Evolutionary conservation across 805 yeast species (phyloP), one percentile per base, ranked within the genome.

Genomic region (Kuraishia hungarica): DNA sequence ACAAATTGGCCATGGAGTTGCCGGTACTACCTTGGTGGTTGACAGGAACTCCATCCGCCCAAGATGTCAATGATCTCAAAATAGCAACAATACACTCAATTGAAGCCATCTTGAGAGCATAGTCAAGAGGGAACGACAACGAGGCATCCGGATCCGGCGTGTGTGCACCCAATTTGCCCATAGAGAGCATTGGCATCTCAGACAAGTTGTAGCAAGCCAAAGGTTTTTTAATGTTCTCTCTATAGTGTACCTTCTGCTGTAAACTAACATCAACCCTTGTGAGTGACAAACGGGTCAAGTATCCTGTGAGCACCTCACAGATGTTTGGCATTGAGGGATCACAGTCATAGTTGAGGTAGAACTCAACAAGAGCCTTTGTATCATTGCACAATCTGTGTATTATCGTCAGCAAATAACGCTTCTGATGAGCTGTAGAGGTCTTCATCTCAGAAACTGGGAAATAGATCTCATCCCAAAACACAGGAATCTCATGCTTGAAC

Each of bases 261-360:
- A 83, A 79, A 0, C 96, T 81, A 20, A 87, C 83, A 6, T 84
- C 90, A 4, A 87, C 86, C 56, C 90, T 78, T 0, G 86, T 76
- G 43, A 89, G 72, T 0, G 97, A 85, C 57, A 78, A 76, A 67
- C 74, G 85, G 64, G 90, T 87, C 60, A 94, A 75, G 61, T 87
- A 85, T 60, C 90, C 92, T 54, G 91, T 82, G 49, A 91, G 75
- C 53, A 83, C 77, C 70, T 94, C 99, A 70, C 92, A 89, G 52
- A 92, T 76, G 67, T 94, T 94, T 46, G 94, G 87, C 77, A 85
- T 80, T 1, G 80, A 71, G 35, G 83, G 74, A 67, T 91, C 97
- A 74, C 99, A 94, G 69, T 94, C 99, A 68, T 94, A 96, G 70
- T 94, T 94, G 64, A 94, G 78, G 66, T 93, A 94, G 57, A 94